Percentiles rank a stretch among this genome's conserved stretches.
Evolutionary conservation across 352 stramenopile species (phyloP).

Genomic region (Pythium periplocum): DNA sequence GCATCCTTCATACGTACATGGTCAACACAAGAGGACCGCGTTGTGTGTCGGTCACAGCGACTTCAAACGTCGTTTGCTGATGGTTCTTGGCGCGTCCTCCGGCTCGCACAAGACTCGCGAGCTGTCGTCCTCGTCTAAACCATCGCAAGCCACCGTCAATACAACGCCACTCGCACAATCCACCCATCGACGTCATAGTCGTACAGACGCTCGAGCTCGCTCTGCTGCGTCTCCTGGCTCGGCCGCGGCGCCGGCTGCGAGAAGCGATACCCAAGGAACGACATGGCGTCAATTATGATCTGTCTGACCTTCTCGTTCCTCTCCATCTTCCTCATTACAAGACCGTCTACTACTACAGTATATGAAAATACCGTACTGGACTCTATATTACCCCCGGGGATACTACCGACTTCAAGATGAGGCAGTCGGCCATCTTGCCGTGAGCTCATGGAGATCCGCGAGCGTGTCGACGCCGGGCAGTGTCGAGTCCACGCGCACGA

Average conservation of each 20-base stretch:
- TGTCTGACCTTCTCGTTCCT: background rate
- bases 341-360: background rate
- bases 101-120: constrained; percentile 77
- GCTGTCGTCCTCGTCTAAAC: constrained; percentile 57
- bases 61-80: constrained; percentile 81
- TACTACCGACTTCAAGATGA: background rate
- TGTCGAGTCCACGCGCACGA: constrained; percentile 56
- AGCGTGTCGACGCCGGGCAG: constrained; percentile 64
- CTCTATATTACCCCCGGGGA: too few species aligned
- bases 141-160: background rate
- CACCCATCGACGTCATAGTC: too few species aligned
- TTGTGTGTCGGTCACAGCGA: constrained; percentile 52
- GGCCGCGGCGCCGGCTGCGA: constrained; percentile 5
- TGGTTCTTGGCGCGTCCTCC: constrained; percentile 81
- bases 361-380: too few species aligned
- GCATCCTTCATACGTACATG: constrained; percentile 28
- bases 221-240: constrained; percentile 72
- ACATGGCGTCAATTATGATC: constrained; percentile 9
- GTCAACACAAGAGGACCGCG: constrained; percentile 39
- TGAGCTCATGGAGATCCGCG: constrained; percentile 54
- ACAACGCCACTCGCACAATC: background rate
- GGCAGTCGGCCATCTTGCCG: constrained; percentile 25
- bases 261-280: constrained; percentile 64
- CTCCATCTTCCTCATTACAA: background rate
- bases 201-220: constrained; percentile 75